Evolutionary conservation across 768 basidiomycete species (phyloP), one percentile per base, ranked within the genome.

Genomic region (Lactarius hatsudake): DNA sequence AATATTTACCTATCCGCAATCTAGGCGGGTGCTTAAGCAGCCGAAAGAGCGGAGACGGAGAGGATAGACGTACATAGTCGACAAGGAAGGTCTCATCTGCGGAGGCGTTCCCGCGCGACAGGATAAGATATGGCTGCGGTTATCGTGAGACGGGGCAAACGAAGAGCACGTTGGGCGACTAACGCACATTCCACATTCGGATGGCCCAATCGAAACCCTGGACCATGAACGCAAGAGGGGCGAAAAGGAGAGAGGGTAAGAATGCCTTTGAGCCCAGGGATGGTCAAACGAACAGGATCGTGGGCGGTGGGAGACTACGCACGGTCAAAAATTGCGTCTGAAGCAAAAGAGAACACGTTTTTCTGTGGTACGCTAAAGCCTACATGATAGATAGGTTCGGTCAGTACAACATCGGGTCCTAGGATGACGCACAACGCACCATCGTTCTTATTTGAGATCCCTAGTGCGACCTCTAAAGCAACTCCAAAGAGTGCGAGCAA

Each of bases 11-110:
- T 70, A 15, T 55, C 42, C 15, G 40, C 10, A 17, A 62, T 45
- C 71, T 71, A 54, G n/a, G 10, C 1, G 30, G 43, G 8, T 5
- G 18, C 34, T 66, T 59, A 48, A 40, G 13, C 18, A 20, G 12
- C 20, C 17, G 3, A 9, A 30, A n/a, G 34, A 23, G 6, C 13
- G 28, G 20, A 15, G 18, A 13, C 0, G 6, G 26, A 38, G 26
- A 66, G 45, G 61, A 61, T 43, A 32, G 59, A 68, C 85, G 59
- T 70, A 88, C 87, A 74, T 90, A 90, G 74, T 90, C 85, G 30
- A 88, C 73, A 20, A 91, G 76, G n/a, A 91, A 74, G 61, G 84
- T 84, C 68, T 86, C 83, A 63, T 86, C 79, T 1, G 88, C 87
- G 2, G 77, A 74, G 1, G 82, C 83, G 67, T 77, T 77, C 2